Base-by-base conservation (phyloP, 768 basidiomycete species). In the Vishniacozyma victoriae region DNA sequence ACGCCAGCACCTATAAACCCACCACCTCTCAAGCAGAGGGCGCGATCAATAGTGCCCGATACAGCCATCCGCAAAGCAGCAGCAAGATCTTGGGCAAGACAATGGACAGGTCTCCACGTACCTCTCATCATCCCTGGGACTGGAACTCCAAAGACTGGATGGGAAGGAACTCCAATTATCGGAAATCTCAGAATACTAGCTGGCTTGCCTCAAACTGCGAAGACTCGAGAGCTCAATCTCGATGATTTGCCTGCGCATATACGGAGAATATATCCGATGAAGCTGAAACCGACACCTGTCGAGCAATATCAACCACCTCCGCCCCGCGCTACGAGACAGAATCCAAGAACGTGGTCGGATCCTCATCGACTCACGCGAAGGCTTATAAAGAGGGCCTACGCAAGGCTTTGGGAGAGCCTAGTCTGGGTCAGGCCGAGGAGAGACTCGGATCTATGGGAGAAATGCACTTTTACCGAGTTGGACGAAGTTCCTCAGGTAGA, bases 281-380 rank as follows among this genome's bases (percentile, higher is more conserved):
- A 44, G 20, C 18, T 25, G 9, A 13, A 7, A 24, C 4, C 46
- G 46, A 25, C 44, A 5, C 35, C 47, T 0, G 42, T 48, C 43
- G 41, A 41, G 2, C 52, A 48, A 5, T 48, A 48, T n/a, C 39
- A 29, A 2, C 31, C 35, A 4, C 61, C 61, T 11, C 38, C 40
- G 20, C 50, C 50, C 1, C 45, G 49, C 23, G 45, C 50, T 15
- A 60, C 59, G 2, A 37, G 64, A 16, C 26, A 37, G 24, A 60
- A 66, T 26, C 60, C 58, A 3, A 19, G 43, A 16, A 62, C 52
- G 6, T 66, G 64, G 64, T 23, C 38, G 14, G 20, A 39, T 22
- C 51, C 53, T 3, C 44, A 46, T 13, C n/a, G 11, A 4, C 37
- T 60, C 6, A 46, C 42, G 15, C 18, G 26, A 3, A 16, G 60